A percentile compares a stretch with the other conserved stretches of the same genome.
These are phyloP conservation scores for Tritrichomonas foetus DNA, from an alignment of 208 protist species.

Conservation along the genomic window DNA sequence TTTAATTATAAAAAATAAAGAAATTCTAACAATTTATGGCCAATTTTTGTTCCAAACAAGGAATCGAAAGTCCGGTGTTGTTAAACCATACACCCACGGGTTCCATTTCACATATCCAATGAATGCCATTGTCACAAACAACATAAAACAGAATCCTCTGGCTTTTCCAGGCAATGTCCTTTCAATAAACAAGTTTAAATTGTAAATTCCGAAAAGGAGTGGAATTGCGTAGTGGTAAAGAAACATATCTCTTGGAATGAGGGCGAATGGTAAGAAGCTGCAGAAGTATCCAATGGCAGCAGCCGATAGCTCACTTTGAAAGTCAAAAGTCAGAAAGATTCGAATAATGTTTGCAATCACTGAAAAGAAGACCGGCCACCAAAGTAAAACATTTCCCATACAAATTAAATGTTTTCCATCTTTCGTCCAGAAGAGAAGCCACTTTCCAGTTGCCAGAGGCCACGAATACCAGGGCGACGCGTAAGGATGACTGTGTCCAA, in stretches of 20 bases:
- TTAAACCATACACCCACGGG: neutral
- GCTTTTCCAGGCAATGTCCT: neutral
- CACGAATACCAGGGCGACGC: neutral
- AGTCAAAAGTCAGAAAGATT: neutral
- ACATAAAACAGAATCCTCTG: neutral
- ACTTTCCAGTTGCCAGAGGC: neutral
- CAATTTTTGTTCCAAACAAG: neutral
- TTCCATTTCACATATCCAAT: neutral
- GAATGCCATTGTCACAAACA: neutral
- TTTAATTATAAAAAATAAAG: too few species aligned
- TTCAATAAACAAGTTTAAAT: neutral
- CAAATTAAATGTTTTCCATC: conserved; percentile 1
- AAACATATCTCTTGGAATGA: neutral
- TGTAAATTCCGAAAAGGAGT: neutral
- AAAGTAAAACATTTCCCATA: neutral
- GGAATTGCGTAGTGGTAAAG: conserved; percentile 18
- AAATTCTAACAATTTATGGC: neutral
- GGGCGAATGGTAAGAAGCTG: neutral
- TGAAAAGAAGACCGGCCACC: neutral
- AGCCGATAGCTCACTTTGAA: neutral
- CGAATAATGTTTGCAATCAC: too few species aligned
- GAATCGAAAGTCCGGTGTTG: neutral
- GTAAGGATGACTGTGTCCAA: neutral
- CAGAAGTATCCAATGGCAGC: neutral
- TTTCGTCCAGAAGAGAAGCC: neutral